phyloP scores from a whole-genome alignment of 2,329 filamentous ascomycete genomes.

The Coniella vitis region DNA sequence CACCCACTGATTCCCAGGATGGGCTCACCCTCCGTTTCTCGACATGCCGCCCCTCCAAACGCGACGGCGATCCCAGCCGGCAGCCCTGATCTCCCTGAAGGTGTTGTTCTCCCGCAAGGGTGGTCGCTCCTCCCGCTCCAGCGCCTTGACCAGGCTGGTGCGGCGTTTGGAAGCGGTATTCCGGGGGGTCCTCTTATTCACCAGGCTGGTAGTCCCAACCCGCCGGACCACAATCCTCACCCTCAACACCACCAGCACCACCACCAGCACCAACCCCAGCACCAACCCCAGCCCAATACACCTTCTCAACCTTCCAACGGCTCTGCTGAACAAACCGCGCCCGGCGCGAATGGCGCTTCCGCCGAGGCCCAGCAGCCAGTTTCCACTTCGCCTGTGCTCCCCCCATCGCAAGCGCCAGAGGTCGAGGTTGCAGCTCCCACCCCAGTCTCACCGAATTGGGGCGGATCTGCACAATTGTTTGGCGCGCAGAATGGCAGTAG shows the following conservation, averaged over 20 bases:
- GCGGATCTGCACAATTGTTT: conserved; percentile 43
- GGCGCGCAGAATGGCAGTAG: conserved; percentile 23
- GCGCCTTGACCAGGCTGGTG: conserved; percentile 30
- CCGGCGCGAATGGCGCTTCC: background rate
- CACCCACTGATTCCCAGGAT: conserved; percentile 26
- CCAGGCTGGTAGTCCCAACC: background rate
- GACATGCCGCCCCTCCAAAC: conserved; percentile 40
- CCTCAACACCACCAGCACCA: background rate
- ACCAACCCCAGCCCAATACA: background rate
- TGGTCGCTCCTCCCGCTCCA: conserved; percentile 60
- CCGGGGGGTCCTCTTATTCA: background rate
- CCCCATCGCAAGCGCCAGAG: conserved; percentile 20
- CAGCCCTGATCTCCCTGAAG: conserved; percentile 55
- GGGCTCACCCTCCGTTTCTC: conserved; percentile 35
- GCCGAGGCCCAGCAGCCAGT: background rate
- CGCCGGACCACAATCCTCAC: background rate
- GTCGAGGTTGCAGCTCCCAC: conserved; percentile 39
- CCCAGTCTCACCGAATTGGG: conserved; percentile 44
- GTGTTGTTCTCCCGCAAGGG: conserved; percentile 56
- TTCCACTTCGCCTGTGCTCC: background rate
- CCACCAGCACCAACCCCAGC: conserved; percentile 17
- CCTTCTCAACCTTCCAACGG: background rate
- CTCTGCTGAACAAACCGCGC: background rate
- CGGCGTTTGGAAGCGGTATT: too few relatives aligned
- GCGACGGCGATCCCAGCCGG: conserved; percentile 50